Percentiles rank a stretch among this genome's conserved stretches.
Conservation (phyloP, 2,329 filamentous ascomycete species). For the Aspergillus niger region DNA sequence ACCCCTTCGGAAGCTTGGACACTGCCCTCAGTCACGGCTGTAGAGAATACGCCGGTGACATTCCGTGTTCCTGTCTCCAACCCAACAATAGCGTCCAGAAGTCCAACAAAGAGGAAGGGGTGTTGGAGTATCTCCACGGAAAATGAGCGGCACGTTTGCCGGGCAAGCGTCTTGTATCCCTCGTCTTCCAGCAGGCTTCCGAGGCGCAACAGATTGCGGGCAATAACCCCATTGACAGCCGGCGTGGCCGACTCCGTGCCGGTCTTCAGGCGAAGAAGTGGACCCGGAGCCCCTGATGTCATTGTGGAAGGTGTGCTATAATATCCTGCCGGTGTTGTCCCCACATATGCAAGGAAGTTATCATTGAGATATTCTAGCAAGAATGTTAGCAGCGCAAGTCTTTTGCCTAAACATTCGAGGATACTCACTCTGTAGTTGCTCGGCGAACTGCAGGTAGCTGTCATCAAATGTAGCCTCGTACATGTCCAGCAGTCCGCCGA, state of each 20-base stretch:
- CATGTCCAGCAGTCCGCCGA: slow-evolving; percentile 77
- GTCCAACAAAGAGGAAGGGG: slow-evolving; percentile 83
- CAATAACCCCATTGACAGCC: slow-evolving; percentile 85
- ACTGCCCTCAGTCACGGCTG: slow-evolving; percentile 20
- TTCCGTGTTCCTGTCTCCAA: slow-evolving; percentile 69
- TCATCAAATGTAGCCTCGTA: slow-evolving; percentile 81
- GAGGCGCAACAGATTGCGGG: slow-evolving; percentile 82
- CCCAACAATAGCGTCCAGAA: slow-evolving; percentile 75
- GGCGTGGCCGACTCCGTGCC: slow-evolving; percentile 93
- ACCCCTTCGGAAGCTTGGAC: slow-evolving; percentile 18
- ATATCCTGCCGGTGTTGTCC: slow-evolving; percentile 41
- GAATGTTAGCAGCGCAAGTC: slow-evolving; percentile 12
- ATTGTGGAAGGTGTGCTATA: slow-evolving; percentile 47
- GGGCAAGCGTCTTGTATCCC: slow-evolving; percentile 65
- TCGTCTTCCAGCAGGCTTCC: slow-evolving; percentile 68
- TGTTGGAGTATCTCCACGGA: slow-evolving; percentile 91
- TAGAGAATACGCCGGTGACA: slow-evolving; percentile 57
- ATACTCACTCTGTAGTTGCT: slow-evolving; percentile 70
- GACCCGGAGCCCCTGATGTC: slow-evolving; percentile 61
- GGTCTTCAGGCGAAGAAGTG: slow-evolving; percentile 84
- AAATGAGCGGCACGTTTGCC: slow-evolving; percentile 78
- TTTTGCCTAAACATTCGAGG: background rate
- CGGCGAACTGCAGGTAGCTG: slow-evolving; percentile 75
- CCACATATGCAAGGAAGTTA: slow-evolving; percentile 71
- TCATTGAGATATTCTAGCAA: slow-evolving; percentile 66